These are phyloP conservation scores for Fusarium protoensiforme DNA, from an alignment of 2,329 filamentous ascomycete species.

Conservation along the genomic window DNA sequence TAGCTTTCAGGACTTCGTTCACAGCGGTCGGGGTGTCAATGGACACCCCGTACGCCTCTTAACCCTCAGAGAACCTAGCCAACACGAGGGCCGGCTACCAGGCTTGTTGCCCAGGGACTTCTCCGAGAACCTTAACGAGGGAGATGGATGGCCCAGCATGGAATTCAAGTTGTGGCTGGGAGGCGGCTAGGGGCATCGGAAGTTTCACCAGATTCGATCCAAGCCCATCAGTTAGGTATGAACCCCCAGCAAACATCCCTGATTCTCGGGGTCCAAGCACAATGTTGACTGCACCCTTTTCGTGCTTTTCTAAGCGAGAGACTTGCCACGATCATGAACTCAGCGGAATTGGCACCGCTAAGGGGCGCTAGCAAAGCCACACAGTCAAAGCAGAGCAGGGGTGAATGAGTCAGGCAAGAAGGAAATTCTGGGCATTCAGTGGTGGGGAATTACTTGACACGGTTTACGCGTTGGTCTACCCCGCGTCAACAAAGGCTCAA, in stretches of 20 bases:
- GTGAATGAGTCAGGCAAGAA: not conserved
- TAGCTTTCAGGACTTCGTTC: too few relatives aligned
- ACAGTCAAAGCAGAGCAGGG: not conserved
- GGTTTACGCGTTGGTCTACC: not conserved
- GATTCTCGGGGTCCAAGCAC: not conserved
- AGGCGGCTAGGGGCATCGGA: not conserved
- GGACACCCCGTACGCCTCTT: too few relatives aligned
- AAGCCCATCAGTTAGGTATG: not conserved
- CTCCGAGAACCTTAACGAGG: too few relatives aligned
- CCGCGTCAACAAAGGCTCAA: not conserved
- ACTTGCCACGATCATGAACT: not conserved
- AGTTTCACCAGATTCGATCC: not conserved
- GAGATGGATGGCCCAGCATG: too few relatives aligned
- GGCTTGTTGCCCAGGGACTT: too few relatives aligned
- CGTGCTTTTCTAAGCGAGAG: not conserved
- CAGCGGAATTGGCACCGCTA: not conserved
- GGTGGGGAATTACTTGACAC: not conserved
- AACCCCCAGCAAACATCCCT: not conserved
- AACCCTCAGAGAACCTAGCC: too few relatives aligned
- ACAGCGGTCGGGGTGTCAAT: too few relatives aligned
- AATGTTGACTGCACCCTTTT: not conserved
- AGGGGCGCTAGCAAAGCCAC: not conserved
- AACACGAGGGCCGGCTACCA: too few relatives aligned
- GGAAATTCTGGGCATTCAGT: not conserved
- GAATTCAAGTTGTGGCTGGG: not conserved